Evolutionary conservation across 768 basidiomycete genomes (phyloP).

Genomic region (Lepiota brunneoincarnata): DNA sequence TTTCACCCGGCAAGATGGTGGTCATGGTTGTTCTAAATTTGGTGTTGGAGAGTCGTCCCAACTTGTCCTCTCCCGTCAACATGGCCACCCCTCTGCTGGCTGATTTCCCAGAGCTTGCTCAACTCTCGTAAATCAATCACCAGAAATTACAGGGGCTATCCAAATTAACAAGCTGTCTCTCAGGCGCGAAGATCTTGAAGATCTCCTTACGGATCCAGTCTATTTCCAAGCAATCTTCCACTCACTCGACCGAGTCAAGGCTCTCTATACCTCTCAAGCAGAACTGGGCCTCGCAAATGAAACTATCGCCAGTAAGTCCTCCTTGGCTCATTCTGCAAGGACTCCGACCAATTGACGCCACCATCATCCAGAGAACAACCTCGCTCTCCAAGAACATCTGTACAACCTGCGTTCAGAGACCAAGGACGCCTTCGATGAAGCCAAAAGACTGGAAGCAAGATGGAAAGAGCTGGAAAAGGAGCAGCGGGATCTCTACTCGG

Average conservation of each 20-base stretch:
- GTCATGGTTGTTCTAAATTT: slow-evolving; percentile 25
- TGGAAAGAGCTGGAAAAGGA: slow-evolving; percentile 90
- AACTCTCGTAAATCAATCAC: slow-evolving; percentile 56
- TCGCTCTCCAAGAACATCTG: slow-evolving; percentile 71
- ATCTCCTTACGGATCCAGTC: slow-evolving; percentile 72
- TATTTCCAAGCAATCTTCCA: slow-evolving; percentile 91
- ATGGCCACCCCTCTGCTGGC: slow-evolving; percentile 47
- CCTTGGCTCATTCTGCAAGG: background rate
- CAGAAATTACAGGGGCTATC: background rate
- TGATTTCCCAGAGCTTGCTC: slow-evolving; percentile 73
- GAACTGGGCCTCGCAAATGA: slow-evolving; percentile 85
- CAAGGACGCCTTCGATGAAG: slow-evolving; percentile 84
- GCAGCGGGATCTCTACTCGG: slow-evolving; percentile 88
- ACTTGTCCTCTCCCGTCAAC: slow-evolving; percentile 11
- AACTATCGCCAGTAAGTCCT: slow-evolving; percentile 73
- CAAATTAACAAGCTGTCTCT: background rate
- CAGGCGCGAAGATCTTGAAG: slow-evolving; percentile 89
- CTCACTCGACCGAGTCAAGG: slow-evolving; percentile 69
- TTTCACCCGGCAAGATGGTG: slow-evolving; percentile 80
- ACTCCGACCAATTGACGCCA: slow-evolving; percentile 4
- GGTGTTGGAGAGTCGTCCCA: slow-evolving; percentile 3
- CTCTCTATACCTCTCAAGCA: slow-evolving; percentile 71
- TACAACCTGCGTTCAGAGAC: slow-evolving; percentile 80
- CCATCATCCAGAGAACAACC: slow-evolving; percentile 58
- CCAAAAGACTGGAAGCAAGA: slow-evolving; percentile 72